phyloP scores from a whole-genome alignment of 2,329 filamentous ascomycete species.

The Claviceps citrina region DNA sequence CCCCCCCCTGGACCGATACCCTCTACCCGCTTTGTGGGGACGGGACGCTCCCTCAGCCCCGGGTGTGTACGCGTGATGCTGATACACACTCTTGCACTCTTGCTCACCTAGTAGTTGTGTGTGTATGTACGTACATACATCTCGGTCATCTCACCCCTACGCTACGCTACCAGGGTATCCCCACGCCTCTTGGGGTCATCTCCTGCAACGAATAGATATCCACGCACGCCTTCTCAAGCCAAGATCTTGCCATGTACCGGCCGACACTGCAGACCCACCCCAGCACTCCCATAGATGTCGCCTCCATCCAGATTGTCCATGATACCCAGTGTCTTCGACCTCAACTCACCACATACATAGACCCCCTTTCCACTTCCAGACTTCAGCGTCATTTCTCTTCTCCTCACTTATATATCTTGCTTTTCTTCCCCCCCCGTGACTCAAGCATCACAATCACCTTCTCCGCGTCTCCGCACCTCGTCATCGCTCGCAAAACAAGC shows the following conservation, averaged over 20 bases:
- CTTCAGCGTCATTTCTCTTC: too few relatives aligned
- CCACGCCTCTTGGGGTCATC: conserved; percentile 2
- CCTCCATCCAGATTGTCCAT: conserved; percentile 1
- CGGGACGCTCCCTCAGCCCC: conserved; percentile 3
- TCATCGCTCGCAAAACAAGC: too few relatives aligned
- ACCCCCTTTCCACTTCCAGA: conserved; percentile 3
- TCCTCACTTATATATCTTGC: conserved; percentile 4
- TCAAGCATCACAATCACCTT: not conserved
- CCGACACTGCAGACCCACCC: conserved; percentile 3
- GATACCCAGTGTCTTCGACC: conserved; percentile 1
- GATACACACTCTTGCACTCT: too few relatives aligned
- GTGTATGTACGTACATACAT: not conserved
- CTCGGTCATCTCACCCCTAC: not conserved
- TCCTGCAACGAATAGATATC: not conserved
- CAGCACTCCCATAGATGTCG: conserved; percentile 1
- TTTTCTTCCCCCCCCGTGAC: not conserved
- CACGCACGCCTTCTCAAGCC: conserved; percentile 1
- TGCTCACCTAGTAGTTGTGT: too few relatives aligned
- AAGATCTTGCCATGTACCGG: conserved; percentile 7
- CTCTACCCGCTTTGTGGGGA: conserved; percentile 6
- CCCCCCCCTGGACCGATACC: not conserved
- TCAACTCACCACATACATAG: conserved; percentile 2
- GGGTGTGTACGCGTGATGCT: not conserved
- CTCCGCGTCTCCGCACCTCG: too few relatives aligned
- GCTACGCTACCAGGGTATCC: conserved; percentile 1